Evolutionary conservation across 2,329 filamentous ascomycete species (phyloP).

Genomic region (Colletotrichum eremochloae): DNA sequence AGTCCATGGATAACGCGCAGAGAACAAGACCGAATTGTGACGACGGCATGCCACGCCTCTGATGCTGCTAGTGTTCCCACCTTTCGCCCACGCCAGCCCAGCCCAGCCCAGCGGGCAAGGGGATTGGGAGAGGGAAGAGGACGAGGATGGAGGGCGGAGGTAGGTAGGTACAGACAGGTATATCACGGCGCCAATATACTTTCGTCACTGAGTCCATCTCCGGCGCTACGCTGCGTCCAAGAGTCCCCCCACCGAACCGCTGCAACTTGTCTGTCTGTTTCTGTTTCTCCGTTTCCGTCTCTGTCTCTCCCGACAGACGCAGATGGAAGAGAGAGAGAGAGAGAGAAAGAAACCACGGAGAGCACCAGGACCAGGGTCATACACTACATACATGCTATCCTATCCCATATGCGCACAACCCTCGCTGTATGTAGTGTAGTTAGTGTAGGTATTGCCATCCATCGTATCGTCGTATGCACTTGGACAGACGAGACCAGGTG

Average conservation of each 20-base stretch:
- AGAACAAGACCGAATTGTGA: slow-evolving; percentile 30
- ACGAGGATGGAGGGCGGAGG: no score
- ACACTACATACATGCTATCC: background rate
- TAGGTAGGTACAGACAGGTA: background rate
- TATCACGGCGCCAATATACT: slow-evolving; percentile 11
- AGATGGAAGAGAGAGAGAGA: background rate
- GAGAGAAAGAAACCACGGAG: background rate
- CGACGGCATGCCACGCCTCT: slow-evolving; percentile 8
- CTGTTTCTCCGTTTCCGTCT: background rate
- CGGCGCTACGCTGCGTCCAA: background rate
- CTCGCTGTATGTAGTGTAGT: no score
- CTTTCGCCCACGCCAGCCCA: background rate
- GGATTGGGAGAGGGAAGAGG: no score
- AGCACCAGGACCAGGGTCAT: background rate
- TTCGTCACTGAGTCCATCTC: slow-evolving; percentile 10
- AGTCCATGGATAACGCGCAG: background rate
- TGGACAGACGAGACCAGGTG: slow-evolving; percentile 1
- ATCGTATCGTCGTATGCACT: background rate
- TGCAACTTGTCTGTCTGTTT: background rate
- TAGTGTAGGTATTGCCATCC: background rate
- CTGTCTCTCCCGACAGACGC: background rate
- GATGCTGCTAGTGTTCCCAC: background rate
- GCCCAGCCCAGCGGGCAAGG: no score
- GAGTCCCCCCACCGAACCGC: background rate
- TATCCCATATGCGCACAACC: background rate